Base-by-base conservation (phyloP, 2,329 filamentous ascomycete species). In the Cladosporium sp. region DNA sequence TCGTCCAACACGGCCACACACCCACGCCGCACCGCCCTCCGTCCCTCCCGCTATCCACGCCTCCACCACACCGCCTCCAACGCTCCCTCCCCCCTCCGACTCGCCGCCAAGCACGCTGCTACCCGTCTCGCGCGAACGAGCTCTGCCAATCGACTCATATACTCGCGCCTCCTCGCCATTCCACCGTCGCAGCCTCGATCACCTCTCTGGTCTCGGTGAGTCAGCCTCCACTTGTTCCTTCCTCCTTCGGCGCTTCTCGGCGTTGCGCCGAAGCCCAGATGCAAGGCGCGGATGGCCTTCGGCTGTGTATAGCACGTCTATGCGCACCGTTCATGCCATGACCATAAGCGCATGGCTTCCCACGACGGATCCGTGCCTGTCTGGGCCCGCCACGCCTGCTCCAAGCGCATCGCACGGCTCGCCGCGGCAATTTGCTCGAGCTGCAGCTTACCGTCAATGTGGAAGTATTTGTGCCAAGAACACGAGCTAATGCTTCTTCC, bases 371-470 rank as follows among this genome's bases (percentile, higher is more conserved):
- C 25, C 51, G 51, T 54, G 51, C 35, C 32, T 54, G 39, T 28
- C 40, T 24, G 22, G 19, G 51, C 51, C 37, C 51, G 51, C 39
- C 17, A 35, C 51, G 39, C 39, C 50, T 53, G 50, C 37, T 25
- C 25, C 42, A 45, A 15, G 40, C 22, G 42, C 24, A 34, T 24
- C 24, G 50, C 50, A 53, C 50, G 50, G 37, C 50, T 53, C 50
- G n/a, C 37, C 37, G 39, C 51, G 37, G 51, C 13, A 54, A 40
- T 44, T 54, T 54, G 28, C 3, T 54, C 39, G 39, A 54, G 51
- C 51, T 54, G 51, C 51, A 54, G 51, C 37, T 20, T 54, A 17
- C 51, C 51, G 53, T 56, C 22, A 15, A 56, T 49, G 35, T 39
- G 32, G 8, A 56, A 39, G 15, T 49, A 12, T 20, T 32, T 39